Base-by-base conservation (phyloP, 257 asterid species). In the Thymus quinquecostatus region DNA sequence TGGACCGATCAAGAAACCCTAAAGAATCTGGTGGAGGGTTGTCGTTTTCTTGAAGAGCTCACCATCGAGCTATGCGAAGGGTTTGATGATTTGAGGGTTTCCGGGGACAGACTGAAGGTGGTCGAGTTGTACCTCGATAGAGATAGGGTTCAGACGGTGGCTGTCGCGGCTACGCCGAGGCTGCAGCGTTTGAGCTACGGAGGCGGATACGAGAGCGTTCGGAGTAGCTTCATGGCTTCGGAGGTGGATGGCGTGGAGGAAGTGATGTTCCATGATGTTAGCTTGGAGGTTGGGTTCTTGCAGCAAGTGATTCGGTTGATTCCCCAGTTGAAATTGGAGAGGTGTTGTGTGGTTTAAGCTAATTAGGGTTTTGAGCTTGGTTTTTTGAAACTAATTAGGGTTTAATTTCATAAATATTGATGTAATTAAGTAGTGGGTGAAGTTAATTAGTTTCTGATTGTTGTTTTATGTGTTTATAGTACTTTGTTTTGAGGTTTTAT, bases 151-250 rank as follows among this genome's bases (percentile, higher is more conserved):
- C 77, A 70, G 43, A 65, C 11, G 1, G 57, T 77, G 2, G 67
- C 51, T 2, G 21, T 77, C 1, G 27, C 1, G 27, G 60, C 41
- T 10, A 73, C 73, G 44, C 76, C 72, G 8, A 76, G 56, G 47
- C 45, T 45, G 2, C 40, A 30, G 49, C 8, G 6, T 4, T 30
- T 76, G 6, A 43, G 60, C 44, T 62, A 41, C 50, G 63, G 47
- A 0, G 76, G 80, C 2, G 67, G 41, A 0, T 27, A 11, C n/a
- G 68, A 7, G 0, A 36, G 43, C 29, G 64, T 70, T 0, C 21
- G 6, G 5, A 44, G 60, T 3, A 70, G 81, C 56, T 4, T 70
- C 32, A 0, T 13, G 50, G 69, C 53, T 5, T 49, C 56, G 2
- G 10, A 55, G 8, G 4, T 8, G 1, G 43, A 6, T 28, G 14